A percentile compares a stretch with the other conserved stretches of the same genome.
Conservation (phyloP, 1,139 yeast genomes). For the Pichia sp. region DNA sequence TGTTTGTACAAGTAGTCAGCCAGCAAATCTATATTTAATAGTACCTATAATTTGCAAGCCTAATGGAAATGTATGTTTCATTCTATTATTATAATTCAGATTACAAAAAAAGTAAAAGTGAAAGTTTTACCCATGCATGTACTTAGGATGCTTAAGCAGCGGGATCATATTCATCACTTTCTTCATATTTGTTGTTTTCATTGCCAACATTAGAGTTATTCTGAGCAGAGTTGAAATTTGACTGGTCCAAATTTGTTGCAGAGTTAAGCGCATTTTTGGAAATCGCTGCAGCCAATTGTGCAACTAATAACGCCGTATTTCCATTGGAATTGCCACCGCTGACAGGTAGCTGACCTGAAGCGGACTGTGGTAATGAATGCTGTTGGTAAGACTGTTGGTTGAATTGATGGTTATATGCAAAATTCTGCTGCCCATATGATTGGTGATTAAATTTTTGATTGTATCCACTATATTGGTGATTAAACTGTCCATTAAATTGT, state of each 20-base stretch:
- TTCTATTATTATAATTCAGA: no score
- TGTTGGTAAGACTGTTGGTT: background rate
- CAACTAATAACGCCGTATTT: conserved; percentile 12
- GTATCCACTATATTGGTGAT: background rate
- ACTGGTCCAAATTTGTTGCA: conserved; percentile 3
- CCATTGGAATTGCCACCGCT: background rate
- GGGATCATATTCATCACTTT: conserved; percentile 14
- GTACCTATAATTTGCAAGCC: no score
- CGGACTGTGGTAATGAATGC: background rate
- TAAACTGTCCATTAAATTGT: conserved; percentile 1
- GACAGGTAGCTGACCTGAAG: background rate
- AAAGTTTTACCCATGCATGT: no score
- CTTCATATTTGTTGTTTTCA: background rate
- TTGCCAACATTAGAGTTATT: background rate
- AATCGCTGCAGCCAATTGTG: conserved; percentile 16
- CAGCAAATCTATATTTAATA: no score
- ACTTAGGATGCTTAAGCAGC: no score
- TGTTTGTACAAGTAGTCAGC: no score
- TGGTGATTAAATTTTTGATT: conserved; percentile 3
- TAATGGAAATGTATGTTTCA: no score
- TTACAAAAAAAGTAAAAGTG: no score
- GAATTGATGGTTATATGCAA: background rate
- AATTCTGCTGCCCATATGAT: background rate
- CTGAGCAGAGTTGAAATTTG: background rate
- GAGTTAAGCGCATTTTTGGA: conserved; percentile 10